Conservation (phyloP, 768 basidiomycete genomes). For the Psilocybe sp. region DNA sequence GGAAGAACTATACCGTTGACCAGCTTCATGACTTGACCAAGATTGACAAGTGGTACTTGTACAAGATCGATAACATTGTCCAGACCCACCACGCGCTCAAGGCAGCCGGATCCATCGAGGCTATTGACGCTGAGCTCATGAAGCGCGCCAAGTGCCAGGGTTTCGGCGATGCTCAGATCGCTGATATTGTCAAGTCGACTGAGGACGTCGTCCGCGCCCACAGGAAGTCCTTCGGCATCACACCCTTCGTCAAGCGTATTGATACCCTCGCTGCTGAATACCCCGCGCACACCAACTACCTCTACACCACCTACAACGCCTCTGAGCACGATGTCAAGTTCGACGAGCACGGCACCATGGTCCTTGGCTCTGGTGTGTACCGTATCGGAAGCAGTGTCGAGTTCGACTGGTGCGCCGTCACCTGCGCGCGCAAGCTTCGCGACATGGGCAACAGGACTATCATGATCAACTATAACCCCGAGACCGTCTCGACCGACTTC, state of each 20-base stretch:
- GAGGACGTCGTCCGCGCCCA: conserved; percentile 81
- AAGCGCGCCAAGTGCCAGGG: conserved; percentile 89
- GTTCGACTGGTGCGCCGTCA: conserved; percentile 99
- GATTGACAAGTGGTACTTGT: conserved; percentile 99
- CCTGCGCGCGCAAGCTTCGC: conserved; percentile 89
- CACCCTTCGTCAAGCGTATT: conserved; percentile 98
- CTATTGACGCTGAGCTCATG: conserved; percentile 76
- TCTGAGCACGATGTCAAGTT: conserved; percentile 94
- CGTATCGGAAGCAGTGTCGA: conserved; percentile 98
- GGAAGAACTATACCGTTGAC: conserved; percentile 88
- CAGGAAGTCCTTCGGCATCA: conserved; percentile 85
- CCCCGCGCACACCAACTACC: conserved; percentile 98
- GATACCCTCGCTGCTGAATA: conserved; percentile 99
- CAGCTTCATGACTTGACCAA: conserved; percentile 90
- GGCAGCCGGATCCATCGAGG: conserved; percentile 63
- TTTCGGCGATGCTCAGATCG: conserved; percentile 92
- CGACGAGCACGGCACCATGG: conserved; percentile 98
- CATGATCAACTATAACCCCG: conserved; percentile 99
- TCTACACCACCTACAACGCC: conserved; percentile 99
- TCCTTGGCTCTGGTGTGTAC: conserved; percentile 96
- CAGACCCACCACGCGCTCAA: conserved; percentile 78
- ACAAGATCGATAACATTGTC: conserved; percentile 99
- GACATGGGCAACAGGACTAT: conserved; percentile 93
- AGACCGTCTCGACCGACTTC: conserved; percentile 98
- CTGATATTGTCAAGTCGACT: conserved; percentile 67